Evolutionary conservation across 257 asterid species (phyloP).

Genomic region (Salvia splendens): DNA sequence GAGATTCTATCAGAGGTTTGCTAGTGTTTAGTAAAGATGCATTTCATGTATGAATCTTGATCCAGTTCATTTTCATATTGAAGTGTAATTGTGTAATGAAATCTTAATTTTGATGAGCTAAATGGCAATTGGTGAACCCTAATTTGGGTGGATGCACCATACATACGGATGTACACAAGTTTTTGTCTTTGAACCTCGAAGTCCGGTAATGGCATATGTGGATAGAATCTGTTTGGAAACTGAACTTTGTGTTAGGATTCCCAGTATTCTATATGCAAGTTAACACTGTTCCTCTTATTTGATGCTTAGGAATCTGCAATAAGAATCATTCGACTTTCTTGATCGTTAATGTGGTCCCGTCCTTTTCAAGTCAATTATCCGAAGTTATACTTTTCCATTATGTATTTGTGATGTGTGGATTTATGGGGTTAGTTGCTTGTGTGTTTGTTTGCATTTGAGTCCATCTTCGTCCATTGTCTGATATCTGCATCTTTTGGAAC

Average conservation of each 20-base stretch:
- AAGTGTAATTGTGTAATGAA: no score
- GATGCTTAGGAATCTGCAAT: neutral
- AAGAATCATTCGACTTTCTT: neutral
- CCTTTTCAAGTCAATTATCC: neutral
- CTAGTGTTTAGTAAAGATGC: neutral
- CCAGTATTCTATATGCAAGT: neutral
- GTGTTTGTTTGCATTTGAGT: neutral
- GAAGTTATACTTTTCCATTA: neutral
- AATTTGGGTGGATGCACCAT: no score
- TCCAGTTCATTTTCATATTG: neutral
- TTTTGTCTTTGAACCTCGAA: neutral
- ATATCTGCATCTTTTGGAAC: constrained; percentile 16
- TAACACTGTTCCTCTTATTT: neutral
- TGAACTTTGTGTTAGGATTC: constrained; percentile 1
- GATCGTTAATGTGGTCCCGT: constrained; percentile 7
- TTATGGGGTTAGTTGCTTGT: neutral
- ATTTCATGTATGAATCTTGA: constrained; percentile 8
- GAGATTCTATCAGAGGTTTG: neutral
- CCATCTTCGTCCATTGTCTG: neutral
- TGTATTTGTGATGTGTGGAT: neutral
- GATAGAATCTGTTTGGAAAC: neutral
- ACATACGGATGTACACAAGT: no score
- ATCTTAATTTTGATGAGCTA: no score
- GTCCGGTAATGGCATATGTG: neutral
- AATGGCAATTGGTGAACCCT: no score